These are phyloP conservation scores for Spiraea crenata DNA, from an alignment of 331 rosid species.

Conservation along the genomic window DNA sequence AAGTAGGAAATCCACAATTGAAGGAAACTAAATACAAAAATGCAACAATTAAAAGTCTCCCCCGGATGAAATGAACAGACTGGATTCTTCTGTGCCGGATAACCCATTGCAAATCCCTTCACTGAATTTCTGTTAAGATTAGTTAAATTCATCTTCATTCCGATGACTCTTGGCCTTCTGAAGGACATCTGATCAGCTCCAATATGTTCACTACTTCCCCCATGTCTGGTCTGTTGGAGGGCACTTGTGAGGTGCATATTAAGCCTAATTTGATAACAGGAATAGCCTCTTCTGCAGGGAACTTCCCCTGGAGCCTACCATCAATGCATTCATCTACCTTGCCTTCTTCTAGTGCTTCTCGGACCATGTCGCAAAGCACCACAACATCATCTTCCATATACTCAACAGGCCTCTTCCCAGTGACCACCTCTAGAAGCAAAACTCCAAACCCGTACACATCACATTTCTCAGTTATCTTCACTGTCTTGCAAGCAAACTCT, in stretches of 20 bases:
- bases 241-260: constrained; percentile 97
- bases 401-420: constrained; percentile 95
- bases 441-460: constrained; percentile 94
- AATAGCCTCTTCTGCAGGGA: constrained; percentile 89
- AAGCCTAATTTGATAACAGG: constrained; percentile 89
- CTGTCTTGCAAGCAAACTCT: constrained; percentile 92
- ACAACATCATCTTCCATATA: constrained; percentile 99
- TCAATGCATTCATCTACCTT: constrained; percentile 91
- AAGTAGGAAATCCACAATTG: constrained; percentile 37
- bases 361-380: constrained; percentile 96
- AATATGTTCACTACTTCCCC: constrained; percentile 93
- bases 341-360: constrained; percentile 92
- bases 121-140: constrained; percentile 26
- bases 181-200: constrained; percentile 95
- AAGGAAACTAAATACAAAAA: constrained; percentile 1
- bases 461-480: constrained; percentile 92
- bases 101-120: constrained; percentile 40
- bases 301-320: constrained; percentile 73
- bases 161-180: constrained; percentile 72
- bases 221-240: constrained; percentile 98
- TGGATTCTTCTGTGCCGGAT: constrained; percentile 98
- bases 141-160: constrained; percentile 56
- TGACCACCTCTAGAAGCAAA: constrained; percentile 83
- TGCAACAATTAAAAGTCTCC: constrained; percentile 9
- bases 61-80: constrained; percentile 39